Base-by-base conservation (phyloP, 2,329 filamentous ascomycete species). In the Hypoxylon sp. region DNA sequence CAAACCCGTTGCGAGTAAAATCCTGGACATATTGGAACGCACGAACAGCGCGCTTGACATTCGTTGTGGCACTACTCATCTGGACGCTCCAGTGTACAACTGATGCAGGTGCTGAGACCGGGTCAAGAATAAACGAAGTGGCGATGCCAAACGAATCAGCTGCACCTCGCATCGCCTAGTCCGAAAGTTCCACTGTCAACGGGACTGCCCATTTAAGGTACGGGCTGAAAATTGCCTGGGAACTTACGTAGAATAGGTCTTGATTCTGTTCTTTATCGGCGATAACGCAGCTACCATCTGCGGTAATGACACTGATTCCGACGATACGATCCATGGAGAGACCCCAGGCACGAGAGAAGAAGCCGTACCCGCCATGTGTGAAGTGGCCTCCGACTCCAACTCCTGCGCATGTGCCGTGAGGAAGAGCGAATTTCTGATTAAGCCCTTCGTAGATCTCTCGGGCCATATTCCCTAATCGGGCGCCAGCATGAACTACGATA, bases 301-400 rank as follows among this genome's bases (percentile, higher is more conserved):
- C 74, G 14, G 83, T 76, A 0, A 87, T 81, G 0, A 86, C 82
- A 29, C 83, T 80, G 2, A 84, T 74, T n/a, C 75, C 81, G 8
- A 81, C 70, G 19, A 88, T 78, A 23, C 81, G 80, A 63, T 88
- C 85, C 47, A 87, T 76, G 1, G 84, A 78, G 2, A 83, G 74
- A 16, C 85, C 85, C 81, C 83, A 86, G 29, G 80, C 76, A 3
- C 85, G 79, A 2, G 80, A 82, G 9, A 74, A 73, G 47, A 78
- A 74, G 1, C 82, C 82, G 63, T 77, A 83, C 2, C 81, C 83
- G 6, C 83, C 83, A 52, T 84, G 82, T 1, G 81, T 77, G 43
- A 80, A 78, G 65, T 84, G 83, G 0, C 83, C 83, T 1, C 78
- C 82, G 7, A 82, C 71, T 5, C 83, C 82, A 21, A 84, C 81